Evolutionary conservation across 2,329 filamentous ascomycete genomes (phyloP).

Genomic region (Neopestalotiopsis sp.): DNA sequence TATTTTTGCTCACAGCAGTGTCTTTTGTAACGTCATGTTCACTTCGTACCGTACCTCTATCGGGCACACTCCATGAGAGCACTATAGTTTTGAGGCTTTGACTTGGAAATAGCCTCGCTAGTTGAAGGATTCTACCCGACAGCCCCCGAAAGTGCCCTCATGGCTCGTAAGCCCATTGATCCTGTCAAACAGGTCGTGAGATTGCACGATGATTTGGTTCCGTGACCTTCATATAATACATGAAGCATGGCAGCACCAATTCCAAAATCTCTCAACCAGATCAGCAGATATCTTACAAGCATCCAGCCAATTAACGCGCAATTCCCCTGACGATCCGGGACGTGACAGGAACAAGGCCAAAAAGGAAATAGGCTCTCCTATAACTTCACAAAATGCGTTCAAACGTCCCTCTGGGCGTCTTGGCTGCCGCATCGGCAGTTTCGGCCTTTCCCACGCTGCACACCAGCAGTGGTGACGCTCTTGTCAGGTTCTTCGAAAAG

Average conservation of each 20-base stretch:
- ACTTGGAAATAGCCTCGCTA: not conserved
- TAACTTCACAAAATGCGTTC: constrained; percentile 19
- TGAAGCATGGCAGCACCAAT: not conserved
- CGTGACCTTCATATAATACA: not conserved
- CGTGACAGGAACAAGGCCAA: not conserved
- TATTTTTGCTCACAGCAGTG: too few species aligned
- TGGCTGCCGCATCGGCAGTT: constrained; percentile 18
- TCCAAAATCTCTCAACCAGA: not conserved
- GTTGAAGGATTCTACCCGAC: not conserved
- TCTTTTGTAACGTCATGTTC: too few species aligned
- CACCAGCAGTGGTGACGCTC: constrained; percentile 21
- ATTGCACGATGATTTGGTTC: not conserved
- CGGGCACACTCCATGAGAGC: too few species aligned
- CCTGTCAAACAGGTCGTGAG: not conserved
- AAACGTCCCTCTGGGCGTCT: constrained; percentile 8
- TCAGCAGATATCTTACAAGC: too few species aligned
- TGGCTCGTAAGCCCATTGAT: constrained; percentile 1
- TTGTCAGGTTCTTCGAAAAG: constrained; percentile 19
- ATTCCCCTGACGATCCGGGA: too few species aligned
- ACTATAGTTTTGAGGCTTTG: not conserved
- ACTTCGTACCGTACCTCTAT: too few species aligned
- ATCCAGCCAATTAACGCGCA: too few species aligned
- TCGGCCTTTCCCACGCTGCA: constrained; percentile 21
- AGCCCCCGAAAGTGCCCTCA: constrained; percentile 17
- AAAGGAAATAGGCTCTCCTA: not conserved